Conservation (phyloP, 202 grass and related monocot species). For the Saccharum hybrid region DNA sequence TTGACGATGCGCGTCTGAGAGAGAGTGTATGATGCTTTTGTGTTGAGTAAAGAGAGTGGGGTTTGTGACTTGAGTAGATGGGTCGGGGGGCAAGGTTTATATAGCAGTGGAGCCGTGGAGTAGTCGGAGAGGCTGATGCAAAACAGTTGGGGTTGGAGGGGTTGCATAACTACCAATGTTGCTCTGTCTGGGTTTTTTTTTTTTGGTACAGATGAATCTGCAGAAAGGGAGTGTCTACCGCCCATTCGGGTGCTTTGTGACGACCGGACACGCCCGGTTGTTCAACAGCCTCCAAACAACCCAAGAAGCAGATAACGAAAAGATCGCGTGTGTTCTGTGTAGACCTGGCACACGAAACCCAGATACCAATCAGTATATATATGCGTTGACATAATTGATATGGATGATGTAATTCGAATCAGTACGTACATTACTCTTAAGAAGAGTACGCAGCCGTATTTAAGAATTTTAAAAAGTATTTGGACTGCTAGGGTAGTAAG, state of each 20-base stretch:
- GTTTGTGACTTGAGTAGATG: conserved; percentile 9
- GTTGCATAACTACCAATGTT: conserved; percentile 52
- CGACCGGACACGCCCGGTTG: not conserved
- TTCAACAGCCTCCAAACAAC: not conserved
- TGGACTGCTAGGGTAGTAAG: no score
- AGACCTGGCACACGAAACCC: not conserved
- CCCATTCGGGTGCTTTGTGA: not conserved
- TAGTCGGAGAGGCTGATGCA: not conserved
- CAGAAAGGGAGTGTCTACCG: not conserved
- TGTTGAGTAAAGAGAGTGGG: no score
- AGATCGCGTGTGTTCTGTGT: not conserved
- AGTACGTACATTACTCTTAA: no score
- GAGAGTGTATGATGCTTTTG: not conserved
- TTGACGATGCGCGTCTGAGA: not conserved
- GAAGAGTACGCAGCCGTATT: no score
- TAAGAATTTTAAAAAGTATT: no score
- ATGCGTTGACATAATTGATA: not conserved
- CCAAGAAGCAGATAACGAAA: not conserved
- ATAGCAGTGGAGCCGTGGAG: conserved; percentile 8
- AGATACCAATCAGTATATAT: not conserved
- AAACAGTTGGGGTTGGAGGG: conserved; percentile 57
- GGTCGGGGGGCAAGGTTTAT: not conserved
- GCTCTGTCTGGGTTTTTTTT: not conserved
- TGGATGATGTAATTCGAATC: no score
- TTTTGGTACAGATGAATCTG: not conserved